Evolutionary conservation across 2,329 filamentous ascomycete genomes (phyloP), one percentile per base, ranked within the genome.

Genomic region (Sporothrix dimorphospora): DNA sequence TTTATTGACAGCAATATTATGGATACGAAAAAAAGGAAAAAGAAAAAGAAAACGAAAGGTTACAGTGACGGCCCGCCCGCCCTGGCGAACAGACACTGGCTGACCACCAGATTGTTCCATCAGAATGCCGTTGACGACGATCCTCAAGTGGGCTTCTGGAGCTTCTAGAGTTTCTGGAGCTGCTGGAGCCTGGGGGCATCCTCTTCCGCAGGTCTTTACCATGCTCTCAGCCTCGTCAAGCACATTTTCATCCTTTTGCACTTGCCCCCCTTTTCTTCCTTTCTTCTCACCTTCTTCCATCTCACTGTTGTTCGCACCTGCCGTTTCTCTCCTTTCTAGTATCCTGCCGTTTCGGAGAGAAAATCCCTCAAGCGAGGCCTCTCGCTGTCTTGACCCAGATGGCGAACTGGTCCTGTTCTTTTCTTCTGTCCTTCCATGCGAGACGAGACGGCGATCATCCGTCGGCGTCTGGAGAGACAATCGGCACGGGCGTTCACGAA

Each of bases 381-480:
- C 40, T 19, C 19, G 59, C 12, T 42, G 57, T 63, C 19, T 12
- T n/a, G 27, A 45, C 40, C n/a, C 55, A 21, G 12, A 38, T 59
- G 9, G 30, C 19, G 38, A 59, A 30, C 14, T 8, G 30, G 19
- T 16, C 9, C 14, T 59, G 59, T 8, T 8, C 38, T 65, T 16
- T 8, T 49, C 3, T 49, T 19, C 1, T 49, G 14, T 9, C 40
- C 45, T 61, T 14, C 59, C 38, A 24, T 24, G n/a, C 59, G 38
- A 65, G 59, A 38, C 59, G 59, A 65, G 59, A 65, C 59, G 59
- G 14, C 59, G 38, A 63, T 63, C 38, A 63, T 63, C 59, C 59
- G 59, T 61, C 38, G 59, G 59, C 59, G 19, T 63, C 57, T 65
- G 59, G 21, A 65, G 27, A 42, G 14, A 6, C n/a, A 63, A n/a